phyloP scores from a whole-genome alignment of 2,329 filamentous ascomycete species.

The Hymenoscyphus occultus region DNA sequence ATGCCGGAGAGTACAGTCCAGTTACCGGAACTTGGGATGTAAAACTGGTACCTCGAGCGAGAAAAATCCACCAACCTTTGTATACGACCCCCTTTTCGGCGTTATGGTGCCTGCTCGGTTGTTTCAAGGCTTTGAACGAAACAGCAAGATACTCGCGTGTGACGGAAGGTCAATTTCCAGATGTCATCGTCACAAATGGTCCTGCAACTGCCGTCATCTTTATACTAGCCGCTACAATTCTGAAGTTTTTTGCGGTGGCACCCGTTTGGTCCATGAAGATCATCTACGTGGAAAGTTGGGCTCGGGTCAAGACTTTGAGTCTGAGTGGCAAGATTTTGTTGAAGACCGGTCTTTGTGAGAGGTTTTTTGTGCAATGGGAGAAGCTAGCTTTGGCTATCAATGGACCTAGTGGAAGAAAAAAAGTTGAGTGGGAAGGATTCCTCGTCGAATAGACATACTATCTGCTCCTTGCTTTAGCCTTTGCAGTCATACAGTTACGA shows the following conservation, averaged over 20 bases:
- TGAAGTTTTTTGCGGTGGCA: conserved; percentile 48
- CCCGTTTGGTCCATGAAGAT: conserved; percentile 63
- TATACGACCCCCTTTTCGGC: conserved; percentile 69
- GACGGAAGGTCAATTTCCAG: conserved; percentile 52
- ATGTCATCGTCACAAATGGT: conserved; percentile 81
- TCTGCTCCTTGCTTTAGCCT: neutral
- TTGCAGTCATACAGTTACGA: no score
- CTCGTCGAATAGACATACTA: conserved; percentile 31
- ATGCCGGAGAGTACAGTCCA: conserved; percentile 19
- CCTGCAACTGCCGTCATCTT: conserved; percentile 85
- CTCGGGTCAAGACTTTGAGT: conserved; percentile 77
- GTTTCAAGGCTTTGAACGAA: conserved; percentile 53
- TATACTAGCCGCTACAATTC: conserved; percentile 52
- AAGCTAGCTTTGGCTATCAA: conserved; percentile 36
- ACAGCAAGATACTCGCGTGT: conserved; percentile 30
- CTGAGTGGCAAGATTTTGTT: conserved; percentile 77
- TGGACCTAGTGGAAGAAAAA: conserved; percentile 22
- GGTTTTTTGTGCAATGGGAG: conserved; percentile 81
- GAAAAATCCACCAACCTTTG: conserved; percentile 78
- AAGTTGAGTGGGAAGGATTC: conserved; percentile 35
- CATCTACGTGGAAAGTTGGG: conserved; percentile 91
- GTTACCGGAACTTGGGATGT: conserved; percentile 40
- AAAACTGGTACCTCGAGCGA: conserved; percentile 69
- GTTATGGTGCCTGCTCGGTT: conserved; percentile 61
- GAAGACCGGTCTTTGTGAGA: conserved; percentile 62